Evolutionary conservation across 257 asterid genomes (phyloP).

Genomic region (Striga asiatica): DNA sequence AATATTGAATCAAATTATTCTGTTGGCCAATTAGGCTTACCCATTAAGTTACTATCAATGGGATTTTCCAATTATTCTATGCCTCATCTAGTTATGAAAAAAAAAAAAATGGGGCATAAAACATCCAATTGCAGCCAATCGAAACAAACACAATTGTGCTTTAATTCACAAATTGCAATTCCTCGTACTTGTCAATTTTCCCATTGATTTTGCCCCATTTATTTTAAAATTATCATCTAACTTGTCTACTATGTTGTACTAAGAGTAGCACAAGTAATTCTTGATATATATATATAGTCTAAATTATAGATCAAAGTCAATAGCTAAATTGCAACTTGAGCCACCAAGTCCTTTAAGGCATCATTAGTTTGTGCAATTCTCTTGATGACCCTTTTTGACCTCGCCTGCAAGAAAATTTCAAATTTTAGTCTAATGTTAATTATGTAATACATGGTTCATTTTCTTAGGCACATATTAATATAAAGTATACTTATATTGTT

Average conservation of each 20-base stretch:
- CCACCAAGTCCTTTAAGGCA: too few species aligned
- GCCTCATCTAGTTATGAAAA: neutral
- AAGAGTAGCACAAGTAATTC: neutral
- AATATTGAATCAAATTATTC: neutral
- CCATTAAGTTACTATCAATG: neutral
- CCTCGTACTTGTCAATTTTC: too few species aligned
- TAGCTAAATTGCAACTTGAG: too few species aligned
- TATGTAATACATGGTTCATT: neutral
- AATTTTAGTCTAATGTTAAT: neutral
- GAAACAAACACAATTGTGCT: neutral
- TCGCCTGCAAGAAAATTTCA: conserved; percentile 43
- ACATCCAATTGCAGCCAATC: neutral
- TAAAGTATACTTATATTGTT: too few species aligned
- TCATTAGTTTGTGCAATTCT: conserved; percentile 32
- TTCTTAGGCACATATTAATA: neutral
- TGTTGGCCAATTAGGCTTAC: neutral
- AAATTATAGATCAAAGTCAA: too few species aligned
- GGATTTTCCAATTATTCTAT: neutral
- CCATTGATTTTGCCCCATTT: too few species aligned
- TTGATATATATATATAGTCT: neutral
- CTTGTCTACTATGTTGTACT: too few species aligned
- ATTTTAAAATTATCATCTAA: too few species aligned
- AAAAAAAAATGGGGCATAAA: too few species aligned
- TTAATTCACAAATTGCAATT: too few species aligned
- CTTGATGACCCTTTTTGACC: conserved; percentile 30